Percentiles rank a stretch among this genome's conserved stretches.
phyloP scores from a whole-genome alignment of 176 grass and related monocot species.

The Coix lacrymajobi region DNA sequence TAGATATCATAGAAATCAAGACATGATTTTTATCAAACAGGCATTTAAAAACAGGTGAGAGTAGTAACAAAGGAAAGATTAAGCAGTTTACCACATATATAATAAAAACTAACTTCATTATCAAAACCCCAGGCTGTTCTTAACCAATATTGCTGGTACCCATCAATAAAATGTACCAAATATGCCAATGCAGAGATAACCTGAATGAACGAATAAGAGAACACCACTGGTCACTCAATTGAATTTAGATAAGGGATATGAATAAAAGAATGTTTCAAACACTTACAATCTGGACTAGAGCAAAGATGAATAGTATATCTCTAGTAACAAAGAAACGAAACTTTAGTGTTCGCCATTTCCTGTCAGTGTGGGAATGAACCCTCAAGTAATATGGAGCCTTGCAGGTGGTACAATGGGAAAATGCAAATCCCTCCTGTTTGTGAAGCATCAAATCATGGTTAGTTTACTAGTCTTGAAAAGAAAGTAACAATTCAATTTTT shows the following conservation, averaged over 20 bases:
- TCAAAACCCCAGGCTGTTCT: slow-evolving; percentile 86
- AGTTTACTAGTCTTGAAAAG: not conserved
- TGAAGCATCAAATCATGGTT: not conserved
- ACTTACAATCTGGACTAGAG: slow-evolving; percentile 89
- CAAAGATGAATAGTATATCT: slow-evolving; percentile 96
- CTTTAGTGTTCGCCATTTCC: slow-evolving; percentile 96
- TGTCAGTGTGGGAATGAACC: slow-evolving; percentile 94
- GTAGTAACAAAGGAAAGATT: slow-evolving; percentile 19
- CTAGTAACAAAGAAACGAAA: slow-evolving; percentile 99
- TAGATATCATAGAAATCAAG: not conserved
- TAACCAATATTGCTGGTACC: slow-evolving; percentile 87
- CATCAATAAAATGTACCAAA: slow-evolving; percentile 89
- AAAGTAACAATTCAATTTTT: not conserved
- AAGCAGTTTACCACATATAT: slow-evolving; percentile 89
- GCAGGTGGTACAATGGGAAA: slow-evolving; percentile 99
- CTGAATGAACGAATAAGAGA: slow-evolving; percentile 42
- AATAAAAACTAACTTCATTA: slow-evolving; percentile 97
- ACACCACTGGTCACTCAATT: slow-evolving; percentile 23
- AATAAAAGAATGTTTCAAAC: not conserved
- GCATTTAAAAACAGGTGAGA: not conserved
- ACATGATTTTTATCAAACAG: slow-evolving; percentile 16
- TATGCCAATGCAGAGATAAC: slow-evolving; percentile 86
- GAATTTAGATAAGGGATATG: slow-evolving; percentile 13
- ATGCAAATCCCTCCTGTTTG: slow-evolving; percentile 98
- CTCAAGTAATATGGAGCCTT: slow-evolving; percentile 97